A percentile compares a stretch with the other conserved stretches of the same genome.
phyloP scores from a whole-genome alignment of 441 rosid genomes.

The Geranium incanum region DNA sequence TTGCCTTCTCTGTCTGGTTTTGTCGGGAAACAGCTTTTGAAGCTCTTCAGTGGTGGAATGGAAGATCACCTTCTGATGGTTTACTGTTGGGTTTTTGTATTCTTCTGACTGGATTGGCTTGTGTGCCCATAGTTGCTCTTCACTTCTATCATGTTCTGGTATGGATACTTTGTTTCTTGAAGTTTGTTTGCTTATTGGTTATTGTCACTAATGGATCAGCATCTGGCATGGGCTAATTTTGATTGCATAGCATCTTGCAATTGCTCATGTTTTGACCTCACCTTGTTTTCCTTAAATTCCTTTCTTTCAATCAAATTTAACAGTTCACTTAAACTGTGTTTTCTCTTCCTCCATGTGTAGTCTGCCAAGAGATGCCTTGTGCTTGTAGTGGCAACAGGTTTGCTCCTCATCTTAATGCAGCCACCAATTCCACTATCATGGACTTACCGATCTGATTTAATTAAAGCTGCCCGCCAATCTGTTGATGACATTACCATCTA shows the following conservation, averaged over 20 bases:
- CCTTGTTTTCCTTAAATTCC: not conserved
- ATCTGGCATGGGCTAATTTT: not conserved
- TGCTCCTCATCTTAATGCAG: conserved; percentile 82
- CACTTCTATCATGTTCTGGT: conserved; percentile 94
- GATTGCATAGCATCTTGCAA: not conserved
- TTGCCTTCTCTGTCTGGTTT: conserved; percentile 89
- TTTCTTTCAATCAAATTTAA: too few species aligned
- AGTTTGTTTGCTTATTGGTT: not conserved
- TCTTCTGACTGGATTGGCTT: conserved; percentile 73
- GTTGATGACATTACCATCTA: conserved; percentile 94
- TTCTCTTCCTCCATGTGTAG: conserved; percentile 35
- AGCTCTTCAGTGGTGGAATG: conserved; percentile 94
- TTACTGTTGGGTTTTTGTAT: conserved; percentile 86
- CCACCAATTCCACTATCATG: conserved; percentile 89
- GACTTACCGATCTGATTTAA: conserved; percentile 77
- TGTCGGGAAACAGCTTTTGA: conserved; percentile 95
- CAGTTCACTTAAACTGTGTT: not conserved
- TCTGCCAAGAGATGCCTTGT: conserved; percentile 86
- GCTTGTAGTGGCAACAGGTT: conserved; percentile 83
- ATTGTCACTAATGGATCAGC: not conserved
- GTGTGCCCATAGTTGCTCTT: conserved; percentile 80
- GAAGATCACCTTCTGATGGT: conserved; percentile 89
- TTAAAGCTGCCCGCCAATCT: conserved; percentile 81
- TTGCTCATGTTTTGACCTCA: not conserved
- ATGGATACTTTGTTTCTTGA: conserved; percentile 23